A percentile compares a stretch with the other conserved stretches of the same genome.
These are phyloP conservation scores for Naematelia encephala DNA, from an alignment of 768 basidiomycete genomes.

Conservation along the genomic window DNA sequence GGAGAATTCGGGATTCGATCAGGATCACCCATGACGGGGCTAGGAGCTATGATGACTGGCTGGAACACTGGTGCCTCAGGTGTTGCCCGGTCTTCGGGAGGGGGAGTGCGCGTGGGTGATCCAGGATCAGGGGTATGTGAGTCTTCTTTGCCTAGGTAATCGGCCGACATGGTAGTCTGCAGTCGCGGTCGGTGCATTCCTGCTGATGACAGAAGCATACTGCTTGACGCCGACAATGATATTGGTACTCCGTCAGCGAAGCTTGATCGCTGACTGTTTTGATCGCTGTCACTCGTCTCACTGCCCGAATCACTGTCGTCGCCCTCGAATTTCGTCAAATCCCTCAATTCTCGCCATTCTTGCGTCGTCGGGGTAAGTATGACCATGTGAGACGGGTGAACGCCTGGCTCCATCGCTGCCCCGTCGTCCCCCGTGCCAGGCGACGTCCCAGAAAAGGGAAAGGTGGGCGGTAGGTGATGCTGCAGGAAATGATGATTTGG, in stretches of 20 bases:
- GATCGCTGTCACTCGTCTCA: conserved; percentile 1
- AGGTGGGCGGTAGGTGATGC: conserved; percentile 36
- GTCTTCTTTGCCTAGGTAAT: conserved; percentile 26
- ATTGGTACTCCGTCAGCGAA: conserved; percentile 1
- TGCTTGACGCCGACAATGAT: conserved; percentile 7
- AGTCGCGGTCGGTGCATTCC: conserved; percentile 4
- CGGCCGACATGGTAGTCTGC: conserved; percentile 28
- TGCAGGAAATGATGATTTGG: conserved; percentile 41
- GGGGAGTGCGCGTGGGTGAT: conserved; percentile 15
- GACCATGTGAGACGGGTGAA: conserved; percentile 29
- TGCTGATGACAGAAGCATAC: conserved; percentile 10
- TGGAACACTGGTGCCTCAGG: conserved; percentile 24
- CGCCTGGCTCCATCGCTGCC: conserved; percentile 7
- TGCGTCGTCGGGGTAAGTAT: conserved; percentile 50
- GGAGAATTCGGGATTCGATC: neutral
- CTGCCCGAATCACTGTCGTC: conserved; percentile 14
- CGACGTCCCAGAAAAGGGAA: conserved; percentile 19
- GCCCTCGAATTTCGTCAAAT: conserved; percentile 19
- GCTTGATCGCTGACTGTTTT: conserved; percentile 4
- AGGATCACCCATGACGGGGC: conserved; percentile 19
- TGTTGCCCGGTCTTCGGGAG: neutral
- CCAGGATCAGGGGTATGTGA: conserved; percentile 41
- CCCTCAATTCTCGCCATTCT: conserved; percentile 47
- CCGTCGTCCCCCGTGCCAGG: conserved; percentile 10
- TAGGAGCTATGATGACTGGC: conserved; percentile 36